A percentile compares a stretch with the other conserved stretches of the same genome.
phyloP scores from a whole-genome alignment of 176 grass and related monocot species.

The Rhynchospora pubera region DNA sequence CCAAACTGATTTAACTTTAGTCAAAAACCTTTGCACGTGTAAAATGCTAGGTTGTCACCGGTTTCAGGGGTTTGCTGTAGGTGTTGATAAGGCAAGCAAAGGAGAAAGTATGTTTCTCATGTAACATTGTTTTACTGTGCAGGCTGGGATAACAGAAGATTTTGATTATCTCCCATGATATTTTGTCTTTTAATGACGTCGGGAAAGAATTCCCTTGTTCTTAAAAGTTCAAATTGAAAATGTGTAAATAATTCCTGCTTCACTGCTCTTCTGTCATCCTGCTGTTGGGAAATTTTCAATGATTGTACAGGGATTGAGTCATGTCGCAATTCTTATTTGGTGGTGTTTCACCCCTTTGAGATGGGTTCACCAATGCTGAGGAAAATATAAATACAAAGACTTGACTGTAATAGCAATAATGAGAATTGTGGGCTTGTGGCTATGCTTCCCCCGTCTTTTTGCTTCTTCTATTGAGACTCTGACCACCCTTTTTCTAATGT shows the following conservation, averaged over 20 bases:
- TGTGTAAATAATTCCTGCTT: background rate
- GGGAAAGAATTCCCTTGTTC: background rate
- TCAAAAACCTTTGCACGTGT: background rate
- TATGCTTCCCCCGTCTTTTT: background rate
- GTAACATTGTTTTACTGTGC: conserved; percentile 20
- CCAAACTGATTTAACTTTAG: background rate
- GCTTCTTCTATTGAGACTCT: background rate
- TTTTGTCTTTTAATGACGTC: background rate
- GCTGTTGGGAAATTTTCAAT: background rate
- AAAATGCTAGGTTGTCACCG: background rate
- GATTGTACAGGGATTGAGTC: too few relatives aligned
- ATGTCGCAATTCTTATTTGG: background rate
- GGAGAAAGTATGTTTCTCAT: background rate
- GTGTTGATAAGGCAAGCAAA: background rate
- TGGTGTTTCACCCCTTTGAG: background rate
- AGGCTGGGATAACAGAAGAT: conserved; percentile 86
- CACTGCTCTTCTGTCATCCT: background rate
- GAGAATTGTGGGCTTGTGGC: background rate
- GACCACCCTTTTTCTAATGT: background rate
- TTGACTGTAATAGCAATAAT: background rate
- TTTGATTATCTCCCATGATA: conserved; percentile 59
- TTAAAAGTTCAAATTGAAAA: background rate
- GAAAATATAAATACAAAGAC: background rate
- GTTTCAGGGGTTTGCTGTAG: background rate
- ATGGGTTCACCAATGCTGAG: background rate